Percentiles rank a stretch among this genome's conserved stretches.
phyloP scores from a whole-genome alignment of 1,284 basidiomycete species.

The Exsudoporus floridanus region DNA sequence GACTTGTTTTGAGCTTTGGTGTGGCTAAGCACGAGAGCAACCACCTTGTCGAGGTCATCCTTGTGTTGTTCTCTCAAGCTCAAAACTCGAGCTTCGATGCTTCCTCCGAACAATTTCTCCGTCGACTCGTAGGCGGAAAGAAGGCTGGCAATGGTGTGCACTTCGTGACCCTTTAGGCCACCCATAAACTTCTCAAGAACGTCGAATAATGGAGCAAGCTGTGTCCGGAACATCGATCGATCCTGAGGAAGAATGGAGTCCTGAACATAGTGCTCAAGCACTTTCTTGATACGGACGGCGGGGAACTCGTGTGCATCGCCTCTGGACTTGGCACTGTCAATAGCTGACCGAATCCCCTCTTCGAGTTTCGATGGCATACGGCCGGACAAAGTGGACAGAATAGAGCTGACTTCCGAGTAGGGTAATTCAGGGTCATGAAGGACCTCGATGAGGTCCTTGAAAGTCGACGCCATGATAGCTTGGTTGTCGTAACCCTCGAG shows the following conservation, averaged over 20 bases:
- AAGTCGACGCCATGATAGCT: constrained; percentile 76
- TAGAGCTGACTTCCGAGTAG: constrained; percentile 82
- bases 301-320: constrained; percentile 81
- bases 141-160: constrained; percentile 69
- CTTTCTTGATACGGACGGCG: constrained; percentile 75
- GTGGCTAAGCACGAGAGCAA: constrained; percentile 88
- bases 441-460: constrained; percentile 80
- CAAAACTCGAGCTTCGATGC: constrained; percentile 91
- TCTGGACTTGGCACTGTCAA: constrained; percentile 77
- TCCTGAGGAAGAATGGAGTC: constrained; percentile 82
- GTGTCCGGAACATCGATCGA: constrained; percentile 70
- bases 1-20: constrained; percentile 94
- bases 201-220: constrained; percentile 72
- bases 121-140: constrained; percentile 78
- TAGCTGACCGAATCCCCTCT: constrained; percentile 76
- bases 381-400: constrained; percentile 88
- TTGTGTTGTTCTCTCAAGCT: constrained; percentile 90
- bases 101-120: constrained; percentile 90
- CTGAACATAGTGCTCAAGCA: constrained; percentile 83
- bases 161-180: constrained; percentile 89
- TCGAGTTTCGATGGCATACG: constrained; percentile 94
- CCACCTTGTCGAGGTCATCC: constrained; percentile 88
- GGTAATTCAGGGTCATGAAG: constrained; percentile 86
- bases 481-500: constrained; percentile 95
- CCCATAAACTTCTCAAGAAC: constrained; percentile 81